Percentiles rank a stretch among this genome's conserved stretches.
Evolutionary conservation across 768 basidiomycete genomes (phyloP).

Genomic region (Kwoniella mangroviensis): DNA sequence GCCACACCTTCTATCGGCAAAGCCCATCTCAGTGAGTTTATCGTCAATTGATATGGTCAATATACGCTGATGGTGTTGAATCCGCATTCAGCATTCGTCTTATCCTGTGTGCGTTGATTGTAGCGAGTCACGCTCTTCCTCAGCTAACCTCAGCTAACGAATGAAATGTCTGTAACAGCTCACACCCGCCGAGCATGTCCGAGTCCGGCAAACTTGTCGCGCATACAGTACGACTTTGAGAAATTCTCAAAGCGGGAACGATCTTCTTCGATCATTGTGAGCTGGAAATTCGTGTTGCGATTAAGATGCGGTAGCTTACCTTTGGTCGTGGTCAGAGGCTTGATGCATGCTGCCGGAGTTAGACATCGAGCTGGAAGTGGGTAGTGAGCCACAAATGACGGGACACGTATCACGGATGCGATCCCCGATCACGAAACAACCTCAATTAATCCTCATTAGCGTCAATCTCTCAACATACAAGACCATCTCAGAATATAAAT

Average conservation of each 20-base stretch:
- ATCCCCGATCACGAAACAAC: too few relatives aligned
- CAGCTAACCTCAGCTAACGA: too few relatives aligned
- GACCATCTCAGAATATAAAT: background rate
- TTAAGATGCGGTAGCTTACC: conserved; percentile 3
- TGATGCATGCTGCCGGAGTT: conserved; percentile 25
- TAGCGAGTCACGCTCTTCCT: too few relatives aligned
- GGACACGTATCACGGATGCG: too few relatives aligned
- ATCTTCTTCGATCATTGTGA: conserved; percentile 52
- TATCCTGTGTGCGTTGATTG: conserved; percentile 29
- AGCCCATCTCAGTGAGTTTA: conserved; percentile 41
- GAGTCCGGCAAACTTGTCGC: conserved; percentile 46
- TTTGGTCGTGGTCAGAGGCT: background rate
- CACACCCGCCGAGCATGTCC: conserved; percentile 38
- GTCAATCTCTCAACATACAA: background rate
- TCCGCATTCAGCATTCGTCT: conserved; percentile 31
- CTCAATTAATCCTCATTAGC: too few relatives aligned
- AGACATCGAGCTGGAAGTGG: conserved; percentile 25
- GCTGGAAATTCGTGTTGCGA: conserved; percentile 1
- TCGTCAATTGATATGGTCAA: background rate
- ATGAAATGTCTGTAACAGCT: conserved; percentile 23
- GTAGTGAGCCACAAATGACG: background rate
- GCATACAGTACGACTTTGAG: conserved; percentile 48
- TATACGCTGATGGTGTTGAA: background rate
- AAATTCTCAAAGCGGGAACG: conserved; percentile 54
- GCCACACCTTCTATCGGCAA: conserved; percentile 52